Percentiles rank a stretch among this genome's conserved stretches.
phyloP scores from a whole-genome alignment of 129 eudicot species.

The Oenanthe sinensis region DNA sequence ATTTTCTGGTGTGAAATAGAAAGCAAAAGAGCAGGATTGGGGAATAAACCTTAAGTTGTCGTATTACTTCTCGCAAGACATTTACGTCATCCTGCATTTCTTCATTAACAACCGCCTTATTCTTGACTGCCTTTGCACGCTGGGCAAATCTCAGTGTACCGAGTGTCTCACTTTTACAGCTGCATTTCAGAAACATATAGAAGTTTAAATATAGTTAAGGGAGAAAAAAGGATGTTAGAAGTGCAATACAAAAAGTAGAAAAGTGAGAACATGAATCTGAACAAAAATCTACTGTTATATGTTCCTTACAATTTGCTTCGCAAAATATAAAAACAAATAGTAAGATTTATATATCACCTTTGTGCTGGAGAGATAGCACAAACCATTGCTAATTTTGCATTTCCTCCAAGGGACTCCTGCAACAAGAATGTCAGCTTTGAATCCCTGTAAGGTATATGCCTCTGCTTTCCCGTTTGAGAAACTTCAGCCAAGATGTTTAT shows the following conservation, averaged over 20 bases:
- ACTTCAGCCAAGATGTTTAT: slow-evolving; percentile 90
- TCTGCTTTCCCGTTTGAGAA: slow-evolving; percentile 93
- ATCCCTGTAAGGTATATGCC: slow-evolving; percentile 96
- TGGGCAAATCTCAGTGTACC: slow-evolving; percentile 95
- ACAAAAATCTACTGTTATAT: no score
- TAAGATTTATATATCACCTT: slow-evolving; percentile 38
- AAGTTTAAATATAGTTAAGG: neutral
- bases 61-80: slow-evolving; percentile 72
- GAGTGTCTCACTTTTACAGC: slow-evolving; percentile 88
- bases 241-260: neutral
- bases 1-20: neutral
- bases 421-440: slow-evolving; percentile 86
- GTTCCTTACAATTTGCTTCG: no score
- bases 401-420: slow-evolving; percentile 98
- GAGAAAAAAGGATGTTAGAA: neutral
- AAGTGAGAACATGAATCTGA: neutral
- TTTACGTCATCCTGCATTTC: slow-evolving; percentile 88
- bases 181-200: slow-evolving; percentile 24
- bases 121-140: slow-evolving; percentile 95
- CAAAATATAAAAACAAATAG: neutral
- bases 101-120: slow-evolving; percentile 87
- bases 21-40: neutral
- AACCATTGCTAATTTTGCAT: slow-evolving; percentile 93
- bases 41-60: slow-evolving; percentile 57
- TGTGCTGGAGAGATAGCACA: slow-evolving; percentile 92